A percentile compares a stretch with the other conserved stretches of the same genome.
phyloP scores from a whole-genome alignment of 2,329 filamentous ascomycete species.

The Dryadomyces quercivorus region DNA sequence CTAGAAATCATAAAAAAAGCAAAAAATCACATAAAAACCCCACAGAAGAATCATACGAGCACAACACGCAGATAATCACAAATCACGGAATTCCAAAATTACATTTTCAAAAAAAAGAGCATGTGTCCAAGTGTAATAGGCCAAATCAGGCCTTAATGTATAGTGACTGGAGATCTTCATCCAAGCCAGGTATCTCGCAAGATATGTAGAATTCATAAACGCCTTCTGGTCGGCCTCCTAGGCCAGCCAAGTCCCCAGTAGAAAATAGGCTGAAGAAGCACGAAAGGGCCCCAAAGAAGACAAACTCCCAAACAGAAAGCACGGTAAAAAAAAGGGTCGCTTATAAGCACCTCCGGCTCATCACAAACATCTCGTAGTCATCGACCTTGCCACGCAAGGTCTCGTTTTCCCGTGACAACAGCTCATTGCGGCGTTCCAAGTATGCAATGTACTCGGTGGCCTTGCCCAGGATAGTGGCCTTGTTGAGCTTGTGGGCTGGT shows the following conservation, averaged over 20 bases:
- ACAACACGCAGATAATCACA: too few relatives aligned
- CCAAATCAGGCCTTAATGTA: neutral
- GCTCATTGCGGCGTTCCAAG: constrained; percentile 22
- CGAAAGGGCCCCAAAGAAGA: neutral
- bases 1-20: too few relatives aligned
- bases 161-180: neutral
- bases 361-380: constrained; percentile 20
- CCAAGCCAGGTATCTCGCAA: neutral
- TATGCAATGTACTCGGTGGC: constrained; percentile 26
- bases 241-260: neutral
- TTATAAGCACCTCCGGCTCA: constrained; percentile 11
- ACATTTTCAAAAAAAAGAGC: too few relatives aligned
- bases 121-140: neutral
- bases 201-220: neutral
- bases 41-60: too few relatives aligned
- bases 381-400: constrained; percentile 25
- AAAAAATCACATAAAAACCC: too few relatives aligned
- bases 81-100: too few relatives aligned
- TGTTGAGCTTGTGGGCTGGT: constrained; percentile 29
- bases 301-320: neutral
- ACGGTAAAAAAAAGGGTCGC: constrained; percentile 1
- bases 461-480: constrained; percentile 33
- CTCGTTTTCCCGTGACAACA: constrained; percentile 31
- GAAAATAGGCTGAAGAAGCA: neutral
- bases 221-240: neutral